Evolutionary conservation across 441 rosid species (phyloP).

Genomic region (Adansonia rubrostipa): DNA sequence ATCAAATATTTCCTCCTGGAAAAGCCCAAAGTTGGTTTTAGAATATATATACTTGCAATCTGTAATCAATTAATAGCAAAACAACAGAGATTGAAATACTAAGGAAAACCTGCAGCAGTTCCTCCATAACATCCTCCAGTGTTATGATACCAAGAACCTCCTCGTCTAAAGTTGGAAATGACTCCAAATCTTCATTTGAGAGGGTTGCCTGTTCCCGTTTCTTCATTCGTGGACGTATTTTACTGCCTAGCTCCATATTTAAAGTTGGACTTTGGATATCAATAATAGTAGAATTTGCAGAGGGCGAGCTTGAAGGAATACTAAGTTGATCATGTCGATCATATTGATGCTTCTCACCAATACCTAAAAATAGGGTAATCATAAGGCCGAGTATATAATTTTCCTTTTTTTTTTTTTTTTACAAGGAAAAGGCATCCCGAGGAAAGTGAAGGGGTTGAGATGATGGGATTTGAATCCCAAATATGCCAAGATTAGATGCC

Average conservation of each 20-base stretch:
- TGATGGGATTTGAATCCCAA: too few relatives aligned
- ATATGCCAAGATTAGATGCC: too few relatives aligned
- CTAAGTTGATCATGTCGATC: constrained; percentile 31
- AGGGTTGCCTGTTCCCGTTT: constrained; percentile 28
- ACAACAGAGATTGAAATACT: too few relatives aligned
- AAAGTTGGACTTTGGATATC: constrained; percentile 34
- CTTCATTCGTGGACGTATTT: constrained; percentile 21
- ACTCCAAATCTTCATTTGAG: constrained; percentile 41
- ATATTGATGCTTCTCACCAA: constrained; percentile 14
- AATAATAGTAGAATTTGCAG: constrained; percentile 28
- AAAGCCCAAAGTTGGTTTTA: background rate
- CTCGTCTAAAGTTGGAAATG: constrained; percentile 42
- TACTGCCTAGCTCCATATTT: constrained; percentile 15
- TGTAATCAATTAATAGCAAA: too few relatives aligned
- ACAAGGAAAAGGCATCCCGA: too few relatives aligned
- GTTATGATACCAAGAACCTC: constrained; percentile 81
- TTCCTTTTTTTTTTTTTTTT: too few relatives aligned
- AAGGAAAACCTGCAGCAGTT: constrained; percentile 65
- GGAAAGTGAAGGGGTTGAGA: too few relatives aligned
- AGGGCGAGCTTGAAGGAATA: constrained; percentile 36
- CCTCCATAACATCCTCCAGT: constrained; percentile 90
- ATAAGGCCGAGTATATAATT: background rate
- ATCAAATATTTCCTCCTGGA: constrained; percentile 80
- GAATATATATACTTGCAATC: background rate
- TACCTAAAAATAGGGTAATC: background rate